Evolutionary conservation across 208 protist genomes (phyloP).

Genomic region (Spongospora subterranea): DNA sequence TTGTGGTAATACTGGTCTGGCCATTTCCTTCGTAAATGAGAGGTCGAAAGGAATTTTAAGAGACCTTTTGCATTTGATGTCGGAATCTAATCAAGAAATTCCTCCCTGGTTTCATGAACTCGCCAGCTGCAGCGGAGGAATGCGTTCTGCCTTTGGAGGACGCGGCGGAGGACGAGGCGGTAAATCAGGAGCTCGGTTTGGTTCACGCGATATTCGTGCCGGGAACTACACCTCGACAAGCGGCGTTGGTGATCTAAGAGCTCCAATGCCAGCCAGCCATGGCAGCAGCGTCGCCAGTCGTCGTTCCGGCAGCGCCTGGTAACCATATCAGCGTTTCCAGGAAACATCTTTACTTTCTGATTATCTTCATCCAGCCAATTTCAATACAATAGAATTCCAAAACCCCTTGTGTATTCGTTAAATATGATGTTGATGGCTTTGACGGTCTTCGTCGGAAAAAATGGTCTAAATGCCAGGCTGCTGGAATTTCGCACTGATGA

Average conservation of each 20-base stretch:
- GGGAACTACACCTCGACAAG: not conserved
- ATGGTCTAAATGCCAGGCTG: too few relatives aligned
- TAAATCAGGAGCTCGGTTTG: not conserved
- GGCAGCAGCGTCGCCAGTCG: not conserved
- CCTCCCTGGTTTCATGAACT: conserved; percentile 55
- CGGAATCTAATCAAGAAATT: conserved; percentile 57
- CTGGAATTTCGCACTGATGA: too few relatives aligned
- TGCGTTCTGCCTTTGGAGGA: not conserved
- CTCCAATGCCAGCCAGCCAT: not conserved
- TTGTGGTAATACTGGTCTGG: conserved; percentile 64
- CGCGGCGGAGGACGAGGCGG: conserved; percentile 28
- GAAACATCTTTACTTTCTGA: too few relatives aligned
- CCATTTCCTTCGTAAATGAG: conserved; percentile 67
- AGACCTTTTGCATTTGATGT: conserved; percentile 56
- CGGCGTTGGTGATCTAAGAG: not conserved
- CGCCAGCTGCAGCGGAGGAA: not conserved
- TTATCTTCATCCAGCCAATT: too few relatives aligned
- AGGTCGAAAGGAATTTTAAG: conserved; percentile 42
- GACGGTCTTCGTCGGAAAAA: too few relatives aligned
- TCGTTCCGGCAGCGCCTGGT: not conserved
- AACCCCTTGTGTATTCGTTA: too few relatives aligned
- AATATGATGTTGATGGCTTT: too few relatives aligned
- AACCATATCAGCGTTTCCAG: too few relatives aligned
- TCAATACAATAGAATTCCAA: too few relatives aligned
- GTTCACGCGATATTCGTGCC: conserved; percentile 34